These are phyloP conservation scores for Adansonia grandidieri DNA, from an alignment of 441 rosid species.

Conservation along the genomic window DNA sequence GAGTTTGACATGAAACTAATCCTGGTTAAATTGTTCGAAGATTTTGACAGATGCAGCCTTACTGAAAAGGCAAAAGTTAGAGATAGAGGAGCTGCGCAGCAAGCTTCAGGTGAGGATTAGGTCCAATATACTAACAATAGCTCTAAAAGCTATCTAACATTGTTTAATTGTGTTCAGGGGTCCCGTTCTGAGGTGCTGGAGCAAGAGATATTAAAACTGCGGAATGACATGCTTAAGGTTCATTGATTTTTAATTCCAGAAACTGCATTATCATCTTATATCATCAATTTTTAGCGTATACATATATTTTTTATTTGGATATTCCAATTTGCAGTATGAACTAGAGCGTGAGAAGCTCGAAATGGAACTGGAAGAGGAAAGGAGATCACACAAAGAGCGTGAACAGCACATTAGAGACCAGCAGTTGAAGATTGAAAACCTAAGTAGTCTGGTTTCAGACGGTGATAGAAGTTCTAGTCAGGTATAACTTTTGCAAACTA, in stretches of 20 bases:
- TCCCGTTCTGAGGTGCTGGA: slow-evolving; percentile 85
- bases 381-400: slow-evolving; percentile 70
- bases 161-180: slow-evolving; percentile 57
- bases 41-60: slow-evolving; percentile 94
- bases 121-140: background rate
- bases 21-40: slow-evolving; percentile 40
- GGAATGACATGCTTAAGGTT: slow-evolving; percentile 94
- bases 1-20: slow-evolving; percentile 31
- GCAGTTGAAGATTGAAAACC: slow-evolving; percentile 67
- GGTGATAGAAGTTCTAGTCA: slow-evolving; percentile 51
- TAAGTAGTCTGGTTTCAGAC: slow-evolving; percentile 57
- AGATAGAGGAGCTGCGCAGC: slow-evolving; percentile 82
- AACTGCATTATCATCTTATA: slow-evolving; percentile 27
- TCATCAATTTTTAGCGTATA: background rate
- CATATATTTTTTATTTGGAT: background rate
- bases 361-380: slow-evolving; percentile 83
- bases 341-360: slow-evolving; percentile 84
- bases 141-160: slow-evolving; percentile 31
- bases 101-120: slow-evolving; percentile 75
- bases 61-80: slow-evolving; percentile 84
- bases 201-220: slow-evolving; percentile 79
- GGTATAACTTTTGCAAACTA: slow-evolving; percentile 47
- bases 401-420: slow-evolving; percentile 72
- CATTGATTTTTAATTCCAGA: slow-evolving; percentile 23
- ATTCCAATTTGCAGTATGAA: slow-evolving; percentile 65